phyloP scores from a whole-genome alignment of 2,329 filamentous ascomycete genomes.

The Monosporascus ibericus region DNA sequence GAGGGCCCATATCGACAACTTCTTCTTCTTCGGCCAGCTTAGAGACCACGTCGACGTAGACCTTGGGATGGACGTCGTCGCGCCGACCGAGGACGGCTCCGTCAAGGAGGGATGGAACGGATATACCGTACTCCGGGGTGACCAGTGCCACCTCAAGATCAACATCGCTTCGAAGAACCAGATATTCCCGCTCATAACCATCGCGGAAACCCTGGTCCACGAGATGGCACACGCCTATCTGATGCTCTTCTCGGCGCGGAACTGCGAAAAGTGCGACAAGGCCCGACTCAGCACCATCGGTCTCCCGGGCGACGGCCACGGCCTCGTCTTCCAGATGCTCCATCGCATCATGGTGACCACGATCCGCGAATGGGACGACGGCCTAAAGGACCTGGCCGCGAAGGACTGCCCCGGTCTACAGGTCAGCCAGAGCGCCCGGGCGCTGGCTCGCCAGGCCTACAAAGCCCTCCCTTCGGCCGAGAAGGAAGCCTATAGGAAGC shows the following conservation, averaged over 20 bases:
- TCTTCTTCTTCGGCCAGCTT: conserved; percentile 15
- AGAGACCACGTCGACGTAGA: neutral
- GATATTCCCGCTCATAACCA: conserved; percentile 2
- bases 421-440: conserved; percentile 5
- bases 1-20: conserved; percentile 9
- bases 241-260: conserved; percentile 6
- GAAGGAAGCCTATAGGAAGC: neutral
- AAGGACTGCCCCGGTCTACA: conserved; percentile 11
- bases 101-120: neutral
- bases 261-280: conserved; percentile 6
- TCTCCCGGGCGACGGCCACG: conserved; percentile 8
- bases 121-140: neutral
- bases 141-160: neutral
- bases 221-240: conserved; percentile 16
- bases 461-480: neutral
- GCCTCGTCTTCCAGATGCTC: conserved; percentile 14
- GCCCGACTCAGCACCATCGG: conserved; percentile 10
- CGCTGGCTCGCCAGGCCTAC: neutral
- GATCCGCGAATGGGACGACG: conserved; percentile 11
- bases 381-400: conserved; percentile 3
- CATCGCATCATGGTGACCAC: conserved; percentile 15
- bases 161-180: conserved; percentile 2
- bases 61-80: conserved; percentile 3
- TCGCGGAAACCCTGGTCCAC: conserved; percentile 11
- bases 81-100: neutral